Percentiles rank a stretch among this genome's conserved stretches.
Evolutionary conservation across 202 grass and related monocot genomes (phyloP).

Genomic region (Elaeis oleifera): DNA sequence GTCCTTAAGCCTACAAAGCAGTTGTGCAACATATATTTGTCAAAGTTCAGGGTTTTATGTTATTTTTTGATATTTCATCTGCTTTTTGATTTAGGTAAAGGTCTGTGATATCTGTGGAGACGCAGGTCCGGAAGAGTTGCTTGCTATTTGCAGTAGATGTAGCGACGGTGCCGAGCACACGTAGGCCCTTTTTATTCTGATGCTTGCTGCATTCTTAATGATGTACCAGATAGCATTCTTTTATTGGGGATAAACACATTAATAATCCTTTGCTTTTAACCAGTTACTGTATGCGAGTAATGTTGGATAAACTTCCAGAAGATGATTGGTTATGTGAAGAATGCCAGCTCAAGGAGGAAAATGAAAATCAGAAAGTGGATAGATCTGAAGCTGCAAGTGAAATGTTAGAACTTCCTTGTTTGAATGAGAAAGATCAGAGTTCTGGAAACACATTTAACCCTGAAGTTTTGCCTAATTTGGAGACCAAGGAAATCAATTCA

Average conservation of each 20-base stretch:
- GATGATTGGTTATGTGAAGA: conserved; percentile 83
- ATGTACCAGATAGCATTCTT: not conserved
- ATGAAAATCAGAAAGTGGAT: conserved; percentile 43
- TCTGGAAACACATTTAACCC: conserved; percentile 5
- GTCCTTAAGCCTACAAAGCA: no score
- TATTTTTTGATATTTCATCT: no score
- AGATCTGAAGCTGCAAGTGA: conserved; percentile 32
- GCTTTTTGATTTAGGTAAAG: conserved; percentile 55
- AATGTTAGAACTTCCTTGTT: conserved; percentile 24
- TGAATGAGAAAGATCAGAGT: conserved; percentile 34
- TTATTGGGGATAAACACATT: not conserved
- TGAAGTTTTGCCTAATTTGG: conserved; percentile 25
- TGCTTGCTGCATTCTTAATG: conserved; percentile 11
- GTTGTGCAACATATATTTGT: no score
- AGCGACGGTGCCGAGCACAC: conserved; percentile 93
- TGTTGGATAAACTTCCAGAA: conserved; percentile 73
- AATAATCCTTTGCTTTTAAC: conserved; percentile 22
- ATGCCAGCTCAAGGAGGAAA: conserved; percentile 48
- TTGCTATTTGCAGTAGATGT: conserved; percentile 84
- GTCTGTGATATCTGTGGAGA: conserved; percentile 98
- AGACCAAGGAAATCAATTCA: conserved; percentile 28
- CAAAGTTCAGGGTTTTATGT: no score
- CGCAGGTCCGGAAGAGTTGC: conserved; percentile 74
- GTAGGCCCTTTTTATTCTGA: conserved; percentile 34
- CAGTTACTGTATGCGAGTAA: conserved; percentile 85